Evolutionary conservation across 768 basidiomycete genomes (phyloP).

Genomic region (Cyathus striatus): DNA sequence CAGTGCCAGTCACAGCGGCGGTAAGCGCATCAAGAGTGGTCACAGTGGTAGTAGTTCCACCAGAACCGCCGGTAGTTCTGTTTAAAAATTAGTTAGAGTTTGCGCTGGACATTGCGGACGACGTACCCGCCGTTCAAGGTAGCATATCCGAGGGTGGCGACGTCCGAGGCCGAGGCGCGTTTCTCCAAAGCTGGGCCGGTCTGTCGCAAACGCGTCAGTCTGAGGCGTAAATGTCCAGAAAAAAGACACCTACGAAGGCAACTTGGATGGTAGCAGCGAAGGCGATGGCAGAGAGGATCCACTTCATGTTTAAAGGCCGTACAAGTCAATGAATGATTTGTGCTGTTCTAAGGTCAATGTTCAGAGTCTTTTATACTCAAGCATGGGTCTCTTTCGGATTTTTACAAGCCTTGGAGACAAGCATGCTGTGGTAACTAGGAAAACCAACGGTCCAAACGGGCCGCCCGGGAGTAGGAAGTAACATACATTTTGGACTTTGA

Average conservation of each 20-base stretch:
- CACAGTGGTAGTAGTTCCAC: slow-evolving; percentile 38
- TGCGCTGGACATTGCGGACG: not conserved
- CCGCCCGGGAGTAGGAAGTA: no score
- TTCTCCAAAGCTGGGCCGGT: no score
- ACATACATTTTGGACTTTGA: no score
- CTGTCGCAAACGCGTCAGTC: no score
- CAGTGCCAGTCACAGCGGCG: slow-evolving; percentile 32
- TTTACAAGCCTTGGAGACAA: no score
- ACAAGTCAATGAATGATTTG: not conserved
- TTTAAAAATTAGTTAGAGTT: not conserved
- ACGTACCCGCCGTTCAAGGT: slow-evolving; percentile 30
- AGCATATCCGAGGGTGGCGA: slow-evolving; percentile 34
- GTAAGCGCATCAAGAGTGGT: slow-evolving; percentile 35
- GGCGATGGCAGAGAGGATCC: slow-evolving; percentile 23
- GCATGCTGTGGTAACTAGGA: no score
- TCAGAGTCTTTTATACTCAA: not conserved
- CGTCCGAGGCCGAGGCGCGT: slow-evolving; percentile 30
- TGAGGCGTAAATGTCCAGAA: no score
- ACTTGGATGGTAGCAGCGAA: slow-evolving; percentile 23
- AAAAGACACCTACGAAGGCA: slow-evolving; percentile 21
- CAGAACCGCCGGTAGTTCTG: slow-evolving; percentile 40
- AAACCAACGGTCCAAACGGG: no score
- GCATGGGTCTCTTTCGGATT: no score
- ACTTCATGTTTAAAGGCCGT: slow-evolving; percentile 21
- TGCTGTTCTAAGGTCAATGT: not conserved